Evolutionary conservation across 805 yeast species (phyloP).

Genomic region (Metschnikowia henanensis): DNA sequence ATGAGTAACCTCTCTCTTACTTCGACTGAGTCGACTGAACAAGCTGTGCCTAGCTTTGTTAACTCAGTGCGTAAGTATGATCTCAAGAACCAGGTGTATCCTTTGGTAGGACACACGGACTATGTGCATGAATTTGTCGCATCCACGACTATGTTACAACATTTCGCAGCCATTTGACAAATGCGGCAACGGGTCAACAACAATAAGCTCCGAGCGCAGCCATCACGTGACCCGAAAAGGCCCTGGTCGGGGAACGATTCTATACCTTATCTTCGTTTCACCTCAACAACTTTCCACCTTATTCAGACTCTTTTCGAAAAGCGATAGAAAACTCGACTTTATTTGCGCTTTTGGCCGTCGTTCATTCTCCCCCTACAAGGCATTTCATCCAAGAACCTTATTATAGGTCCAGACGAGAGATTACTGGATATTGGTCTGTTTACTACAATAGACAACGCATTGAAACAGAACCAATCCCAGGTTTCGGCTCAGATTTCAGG

Average conservation of each 20-base stretch:
- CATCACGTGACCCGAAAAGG: background rate
- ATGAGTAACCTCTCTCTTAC: conserved; percentile 1
- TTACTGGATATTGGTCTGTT: no score
- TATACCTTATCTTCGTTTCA: conserved; percentile 3
- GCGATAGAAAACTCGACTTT: no score
- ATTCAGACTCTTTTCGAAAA: no score
- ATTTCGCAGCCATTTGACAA: background rate
- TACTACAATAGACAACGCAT: no score
- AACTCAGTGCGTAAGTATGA: conserved; percentile 2
- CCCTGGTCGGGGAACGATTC: background rate
- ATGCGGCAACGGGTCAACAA: background rate
- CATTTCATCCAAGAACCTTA: no score
- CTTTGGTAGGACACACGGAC: background rate
- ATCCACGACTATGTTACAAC: conserved; percentile 1
- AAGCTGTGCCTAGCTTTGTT: background rate
- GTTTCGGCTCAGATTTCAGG: no score
- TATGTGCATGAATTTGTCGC: background rate
- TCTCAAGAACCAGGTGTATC: background rate
- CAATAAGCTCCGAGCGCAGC: background rate
- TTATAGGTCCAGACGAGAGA: no score
- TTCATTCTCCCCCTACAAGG: no score
- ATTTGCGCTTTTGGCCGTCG: no score
- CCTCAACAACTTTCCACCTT: no score
- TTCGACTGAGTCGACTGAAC: background rate
- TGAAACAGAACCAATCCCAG: no score